Conservation (phyloP, 108 stramenopile species). For the Stephanodiscus triporus region DNA sequence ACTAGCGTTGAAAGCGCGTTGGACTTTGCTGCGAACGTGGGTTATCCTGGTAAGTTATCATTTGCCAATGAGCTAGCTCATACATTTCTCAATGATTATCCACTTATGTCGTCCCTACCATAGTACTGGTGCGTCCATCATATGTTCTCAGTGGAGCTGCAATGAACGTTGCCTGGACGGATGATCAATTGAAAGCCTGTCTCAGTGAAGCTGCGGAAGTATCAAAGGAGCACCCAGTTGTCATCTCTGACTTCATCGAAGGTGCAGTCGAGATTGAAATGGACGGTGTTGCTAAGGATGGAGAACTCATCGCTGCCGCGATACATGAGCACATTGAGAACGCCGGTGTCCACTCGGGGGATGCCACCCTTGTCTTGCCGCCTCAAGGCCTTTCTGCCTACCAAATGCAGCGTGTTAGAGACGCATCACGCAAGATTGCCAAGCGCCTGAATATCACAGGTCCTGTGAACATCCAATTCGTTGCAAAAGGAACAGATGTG, state of each 20-base stretch:
- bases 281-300: constrained; percentile 96
- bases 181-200: constrained; percentile 88
- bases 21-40: constrained; percentile 90
- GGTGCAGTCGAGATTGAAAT: constrained; percentile 97
- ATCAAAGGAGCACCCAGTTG: constrained; percentile 96
- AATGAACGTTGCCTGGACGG: constrained; percentile 96
- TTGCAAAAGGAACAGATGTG: constrained; percentile 96
- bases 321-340: constrained; percentile 99
- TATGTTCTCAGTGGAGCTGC: constrained; percentile 98
- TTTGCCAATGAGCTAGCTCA: background rate
- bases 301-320: constrained; percentile 93
- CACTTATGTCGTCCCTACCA: background rate
- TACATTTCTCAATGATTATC: constrained; percentile 10
- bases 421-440: constrained; percentile 90
- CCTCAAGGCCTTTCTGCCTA: constrained; percentile 88
- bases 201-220: constrained; percentile 92
- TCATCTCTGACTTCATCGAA: constrained; percentile 96
- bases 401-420: constrained; percentile 81
- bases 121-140: constrained; percentile 95
- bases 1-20: constrained; percentile 84
- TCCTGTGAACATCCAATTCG: constrained; percentile 98
- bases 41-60: constrained; percentile 65
- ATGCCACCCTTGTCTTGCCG: constrained; percentile 93
- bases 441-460: constrained; percentile 96
- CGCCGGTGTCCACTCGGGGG: constrained; percentile 98